Conservation (phyloP, 768 basidiomycete genomes). For the Sarcodon aspratus region DNA sequence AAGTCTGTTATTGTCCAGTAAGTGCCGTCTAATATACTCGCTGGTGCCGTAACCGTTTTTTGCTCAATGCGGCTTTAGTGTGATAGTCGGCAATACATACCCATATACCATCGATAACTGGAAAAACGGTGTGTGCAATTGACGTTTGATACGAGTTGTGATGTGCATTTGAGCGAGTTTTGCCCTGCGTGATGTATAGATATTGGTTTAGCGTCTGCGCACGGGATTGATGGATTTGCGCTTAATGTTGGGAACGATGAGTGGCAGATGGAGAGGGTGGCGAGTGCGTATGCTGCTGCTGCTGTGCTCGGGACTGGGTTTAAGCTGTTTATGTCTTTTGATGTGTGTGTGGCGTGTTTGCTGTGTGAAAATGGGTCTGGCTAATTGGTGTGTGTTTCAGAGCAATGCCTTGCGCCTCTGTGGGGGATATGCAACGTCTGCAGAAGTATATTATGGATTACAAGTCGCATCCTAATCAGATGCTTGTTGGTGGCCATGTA, state of each 20-base stretch:
- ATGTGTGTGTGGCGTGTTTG: neutral
- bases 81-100: constrained; percentile 51
- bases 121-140: constrained; percentile 18
- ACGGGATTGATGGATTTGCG: constrained; percentile 60
- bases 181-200: constrained; percentile 15
- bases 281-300: constrained; percentile 42
- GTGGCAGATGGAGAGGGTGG: constrained; percentile 53
- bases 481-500: constrained; percentile 32
- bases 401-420: constrained; percentile 29
- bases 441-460: constrained; percentile 44
- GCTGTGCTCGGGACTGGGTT: constrained; percentile 28
- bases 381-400: neutral
- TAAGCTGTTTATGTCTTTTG: constrained; percentile 28
- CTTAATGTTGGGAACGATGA: constrained; percentile 56
- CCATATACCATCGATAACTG: constrained; percentile 36
- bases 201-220: constrained; percentile 40
- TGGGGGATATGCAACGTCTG: constrained; percentile 36
- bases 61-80: neutral
- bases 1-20: neutral
- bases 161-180: neutral
- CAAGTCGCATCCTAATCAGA: constrained; percentile 45
- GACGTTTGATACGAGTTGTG: neutral
- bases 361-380: neutral
- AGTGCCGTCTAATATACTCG: neutral
- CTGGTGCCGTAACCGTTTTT: neutral